phyloP scores from a whole-genome alignment of 2,329 filamentous ascomycete genomes.

The Verticillium klebahnii region DNA sequence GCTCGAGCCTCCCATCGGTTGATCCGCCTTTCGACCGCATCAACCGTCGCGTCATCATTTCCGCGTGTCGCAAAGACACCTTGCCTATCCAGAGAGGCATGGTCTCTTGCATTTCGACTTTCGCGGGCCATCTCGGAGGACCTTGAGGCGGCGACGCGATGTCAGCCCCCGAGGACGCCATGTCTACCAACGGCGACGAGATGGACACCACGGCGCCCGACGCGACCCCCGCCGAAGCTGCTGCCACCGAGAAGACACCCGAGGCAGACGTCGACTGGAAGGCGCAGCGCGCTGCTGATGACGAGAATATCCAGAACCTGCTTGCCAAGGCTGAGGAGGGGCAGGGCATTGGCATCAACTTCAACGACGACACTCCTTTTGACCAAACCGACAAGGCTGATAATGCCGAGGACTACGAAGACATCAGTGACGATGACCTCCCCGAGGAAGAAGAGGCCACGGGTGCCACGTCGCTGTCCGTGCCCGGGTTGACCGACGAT shows the following conservation, averaged over 20 bases:
- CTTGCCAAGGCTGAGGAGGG: slow-evolving; percentile 37
- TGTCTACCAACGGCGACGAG: not conserved
- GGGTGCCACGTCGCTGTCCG: slow-evolving; percentile 36
- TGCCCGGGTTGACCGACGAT: slow-evolving; percentile 55
- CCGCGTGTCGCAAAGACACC: not conserved
- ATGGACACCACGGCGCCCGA: not conserved
- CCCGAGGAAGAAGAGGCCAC: slow-evolving; percentile 68
- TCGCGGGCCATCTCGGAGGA: slow-evolving; percentile 6
- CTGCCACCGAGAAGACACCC: slow-evolving; percentile 12
- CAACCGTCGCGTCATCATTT: not conserved
- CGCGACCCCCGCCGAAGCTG: slow-evolving; percentile 9
- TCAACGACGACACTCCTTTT: slow-evolving; percentile 43
- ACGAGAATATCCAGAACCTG: slow-evolving; percentile 39
- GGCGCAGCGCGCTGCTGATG: slow-evolving; percentile 43
- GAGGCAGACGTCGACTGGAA: slow-evolving; percentile 31
- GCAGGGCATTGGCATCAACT: slow-evolving; percentile 30
- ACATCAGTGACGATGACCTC: slow-evolving; percentile 88
- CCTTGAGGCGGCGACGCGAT: slow-evolving; percentile 5
- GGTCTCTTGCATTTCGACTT: not conserved
- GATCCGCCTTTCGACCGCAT: not conserved
- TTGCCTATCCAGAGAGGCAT: not conserved
- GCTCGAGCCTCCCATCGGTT: slow-evolving; percentile 3
- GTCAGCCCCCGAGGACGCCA: not conserved
- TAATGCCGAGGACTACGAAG: slow-evolving; percentile 85
- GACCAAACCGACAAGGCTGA: slow-evolving; percentile 78